Percentiles rank a stretch among this genome's conserved stretches.
These are phyloP conservation scores for Albatrellus sp. DNA, from an alignment of 1,284 basidiomycete genomes.

Conservation along the genomic window DNA sequence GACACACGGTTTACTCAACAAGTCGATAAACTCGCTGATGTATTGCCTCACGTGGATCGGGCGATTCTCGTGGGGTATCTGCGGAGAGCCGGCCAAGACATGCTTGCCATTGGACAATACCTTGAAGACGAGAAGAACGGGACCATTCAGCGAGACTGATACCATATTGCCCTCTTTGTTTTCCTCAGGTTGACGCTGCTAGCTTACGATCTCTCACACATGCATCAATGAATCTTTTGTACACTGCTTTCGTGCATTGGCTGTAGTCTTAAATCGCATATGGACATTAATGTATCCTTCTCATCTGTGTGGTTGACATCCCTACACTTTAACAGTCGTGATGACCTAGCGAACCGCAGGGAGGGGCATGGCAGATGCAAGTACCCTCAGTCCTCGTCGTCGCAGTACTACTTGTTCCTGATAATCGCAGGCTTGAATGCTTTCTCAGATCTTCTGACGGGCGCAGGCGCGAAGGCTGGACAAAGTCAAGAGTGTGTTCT, in stretches of 20 bases:
- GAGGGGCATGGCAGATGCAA: too few relatives aligned
- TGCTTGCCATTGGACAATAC: slow-evolving; percentile 77
- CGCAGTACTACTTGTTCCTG: background rate
- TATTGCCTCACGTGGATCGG: slow-evolving; percentile 69
- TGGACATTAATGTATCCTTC: too few relatives aligned
- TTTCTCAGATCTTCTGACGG: slow-evolving; percentile 5
- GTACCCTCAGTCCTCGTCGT: background rate
- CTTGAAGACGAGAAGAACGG: slow-evolving; percentile 81
- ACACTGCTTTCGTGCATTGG: too few relatives aligned
- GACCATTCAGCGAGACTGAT: slow-evolving; percentile 29
- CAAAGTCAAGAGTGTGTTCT: background rate
- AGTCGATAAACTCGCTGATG: slow-evolving; percentile 59
- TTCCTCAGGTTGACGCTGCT: background rate
- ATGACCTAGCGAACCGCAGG: too few relatives aligned
- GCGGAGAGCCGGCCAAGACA: slow-evolving; percentile 62
- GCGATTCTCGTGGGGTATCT: slow-evolving; percentile 62
- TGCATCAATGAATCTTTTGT: background rate
- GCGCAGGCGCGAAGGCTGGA: slow-evolving; percentile 10
- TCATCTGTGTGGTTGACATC: too few relatives aligned
- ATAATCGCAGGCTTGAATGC: slow-evolving; percentile 8
- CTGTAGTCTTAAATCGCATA: too few relatives aligned
- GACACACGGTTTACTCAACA: slow-evolving; percentile 48
- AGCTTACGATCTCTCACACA: background rate
- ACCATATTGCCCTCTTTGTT: background rate
- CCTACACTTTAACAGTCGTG: too few relatives aligned